Conservation (phyloP, 2,329 filamentous ascomycete genomes). For the Aspergillus costaricaensis region DNA sequence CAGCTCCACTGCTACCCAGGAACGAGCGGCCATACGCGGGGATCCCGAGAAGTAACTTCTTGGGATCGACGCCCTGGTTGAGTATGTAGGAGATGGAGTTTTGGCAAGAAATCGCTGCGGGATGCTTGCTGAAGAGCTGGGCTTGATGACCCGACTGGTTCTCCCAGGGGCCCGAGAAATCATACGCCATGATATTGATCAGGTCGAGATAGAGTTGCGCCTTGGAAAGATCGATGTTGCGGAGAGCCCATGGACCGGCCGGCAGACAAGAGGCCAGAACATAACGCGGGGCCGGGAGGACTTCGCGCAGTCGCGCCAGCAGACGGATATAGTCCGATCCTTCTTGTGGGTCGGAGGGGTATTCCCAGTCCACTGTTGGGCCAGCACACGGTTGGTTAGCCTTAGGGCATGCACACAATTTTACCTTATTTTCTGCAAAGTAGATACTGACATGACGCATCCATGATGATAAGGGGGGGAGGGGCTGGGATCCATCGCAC, state of each 20-base stretch:
- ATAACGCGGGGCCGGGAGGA: conserved; percentile 69
- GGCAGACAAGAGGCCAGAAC: conserved; percentile 73
- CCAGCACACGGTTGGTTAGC: background rate
- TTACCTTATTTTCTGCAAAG: background rate
- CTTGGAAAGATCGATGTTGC: conserved; percentile 66
- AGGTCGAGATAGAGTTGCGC: conserved; percentile 69
- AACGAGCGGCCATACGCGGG: conserved; percentile 77
- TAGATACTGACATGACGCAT: background rate
- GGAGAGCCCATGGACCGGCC: conserved; percentile 65
- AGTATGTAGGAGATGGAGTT: conserved; percentile 67
- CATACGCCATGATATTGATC: conserved; percentile 79
- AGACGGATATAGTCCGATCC: conserved; percentile 71
- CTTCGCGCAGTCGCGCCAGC: conserved; percentile 65
- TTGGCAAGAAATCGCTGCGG: conserved; percentile 61
- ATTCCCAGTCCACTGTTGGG: conserved; percentile 74
- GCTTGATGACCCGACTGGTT: conserved; percentile 71
- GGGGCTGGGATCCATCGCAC: conserved; percentile 24
- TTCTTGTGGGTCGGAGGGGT: conserved; percentile 66
- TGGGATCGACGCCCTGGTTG: conserved; percentile 64
- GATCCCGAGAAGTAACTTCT: conserved; percentile 74
- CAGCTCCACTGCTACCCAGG: conserved; percentile 63
- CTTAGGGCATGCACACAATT: background rate
- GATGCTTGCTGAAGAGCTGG: conserved; percentile 59
- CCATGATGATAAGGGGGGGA: background rate
- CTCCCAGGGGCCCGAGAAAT: conserved; percentile 74